A percentile compares a stretch with the other conserved stretches of the same genome.
These are phyloP conservation scores for Podaxis sp. DNA, from an alignment of 768 basidiomycete species.

Conservation along the genomic window DNA sequence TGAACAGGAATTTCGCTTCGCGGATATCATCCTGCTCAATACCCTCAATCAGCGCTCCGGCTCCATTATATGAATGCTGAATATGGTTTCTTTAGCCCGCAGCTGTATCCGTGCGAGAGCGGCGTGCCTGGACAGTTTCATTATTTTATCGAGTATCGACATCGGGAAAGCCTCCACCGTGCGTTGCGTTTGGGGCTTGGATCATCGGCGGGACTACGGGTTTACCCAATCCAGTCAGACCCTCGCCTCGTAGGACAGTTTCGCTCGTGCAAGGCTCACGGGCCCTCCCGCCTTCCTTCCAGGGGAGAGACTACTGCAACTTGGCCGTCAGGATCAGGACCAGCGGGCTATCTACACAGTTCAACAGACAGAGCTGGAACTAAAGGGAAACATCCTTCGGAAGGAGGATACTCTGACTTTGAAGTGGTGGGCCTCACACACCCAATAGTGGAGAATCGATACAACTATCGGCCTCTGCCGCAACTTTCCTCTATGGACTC, in stretches of 20 bases:
- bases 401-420: not conserved
- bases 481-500: not conserved
- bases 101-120: slow-evolving; percentile 17
- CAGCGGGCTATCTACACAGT: not conserved
- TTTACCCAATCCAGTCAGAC: slow-evolving; percentile 19
- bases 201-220: slow-evolving; percentile 18
- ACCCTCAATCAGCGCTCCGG: not conserved
- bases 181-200: slow-evolving; percentile 22
- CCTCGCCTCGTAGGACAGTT: slow-evolving; percentile 21
- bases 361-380: not conserved
- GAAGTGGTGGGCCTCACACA: not conserved
- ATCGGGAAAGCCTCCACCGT: slow-evolving; percentile 21
- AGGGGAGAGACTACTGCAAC: not conserved
- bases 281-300: not conserved
- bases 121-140: slow-evolving; percentile 14
- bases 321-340: not conserved
- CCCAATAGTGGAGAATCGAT: not conserved
- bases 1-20: not conserved
- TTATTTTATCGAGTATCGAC: slow-evolving; percentile 23
- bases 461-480: not conserved
- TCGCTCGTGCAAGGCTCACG: slow-evolving; percentile 15
- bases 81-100: slow-evolving; percentile 13
- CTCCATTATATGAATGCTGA: not conserved
- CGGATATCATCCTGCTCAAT: not conserved
- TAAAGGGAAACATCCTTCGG: not conserved